Evolutionary conservation across 2,329 filamentous ascomycete species (phyloP).

Genomic region (Drechslera avenae): DNA sequence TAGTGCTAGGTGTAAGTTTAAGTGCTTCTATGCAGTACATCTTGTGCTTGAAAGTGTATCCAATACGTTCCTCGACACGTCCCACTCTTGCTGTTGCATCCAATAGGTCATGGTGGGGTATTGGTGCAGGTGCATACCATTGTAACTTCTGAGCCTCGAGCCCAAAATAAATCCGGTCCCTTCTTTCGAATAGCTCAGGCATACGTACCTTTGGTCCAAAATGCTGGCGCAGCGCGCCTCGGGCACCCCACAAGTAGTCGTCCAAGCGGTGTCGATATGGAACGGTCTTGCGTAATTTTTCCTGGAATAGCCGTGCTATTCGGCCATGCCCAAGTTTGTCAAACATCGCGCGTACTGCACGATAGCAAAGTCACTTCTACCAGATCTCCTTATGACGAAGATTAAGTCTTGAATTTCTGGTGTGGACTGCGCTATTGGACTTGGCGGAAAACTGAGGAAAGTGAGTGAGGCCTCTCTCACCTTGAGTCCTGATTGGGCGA

Average conservation of each 20-base stretch:
- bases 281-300: no score
- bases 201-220: slow-evolving; percentile 20
- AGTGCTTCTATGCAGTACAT: slow-evolving; percentile 26
- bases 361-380: no score
- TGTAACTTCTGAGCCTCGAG: slow-evolving; percentile 9
- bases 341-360: no score
- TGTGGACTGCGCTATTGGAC: no score
- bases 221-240: slow-evolving; percentile 6
- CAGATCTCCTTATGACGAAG: no score
- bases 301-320: no score
- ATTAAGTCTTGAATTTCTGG: no score
- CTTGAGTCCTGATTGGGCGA: not conserved
- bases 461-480: no score
- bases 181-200: slow-evolving; percentile 21
- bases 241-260: not conserved
- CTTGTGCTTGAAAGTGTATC: slow-evolving; percentile 31
- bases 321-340: no score
- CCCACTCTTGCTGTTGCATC: slow-evolving; percentile 20
- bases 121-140: slow-evolving; percentile 9
- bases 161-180: slow-evolving; percentile 17
- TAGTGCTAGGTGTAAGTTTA: slow-evolving; percentile 10
- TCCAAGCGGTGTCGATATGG: no score
- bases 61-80: slow-evolving; percentile 19
- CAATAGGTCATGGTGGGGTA: slow-evolving; percentile 19
- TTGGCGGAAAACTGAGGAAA: no score